Percentiles rank a stretch among this genome's conserved stretches.
phyloP scores from a whole-genome alignment of 352 stramenopile genomes.

The Pythium aphanidermatum region DNA sequence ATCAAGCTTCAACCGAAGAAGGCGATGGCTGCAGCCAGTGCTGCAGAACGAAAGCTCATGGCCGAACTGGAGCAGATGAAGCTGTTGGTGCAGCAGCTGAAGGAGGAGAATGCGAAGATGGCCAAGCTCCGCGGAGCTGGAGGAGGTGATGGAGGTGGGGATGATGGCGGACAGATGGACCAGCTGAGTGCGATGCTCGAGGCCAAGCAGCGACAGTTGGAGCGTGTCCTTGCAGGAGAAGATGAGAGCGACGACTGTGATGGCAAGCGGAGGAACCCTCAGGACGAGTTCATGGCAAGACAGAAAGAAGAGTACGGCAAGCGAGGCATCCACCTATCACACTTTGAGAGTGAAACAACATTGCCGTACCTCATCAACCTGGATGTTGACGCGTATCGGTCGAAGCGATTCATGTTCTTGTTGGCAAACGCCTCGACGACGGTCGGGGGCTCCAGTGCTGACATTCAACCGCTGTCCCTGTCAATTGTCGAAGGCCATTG shows the following conservation, averaged over 20 bases:
- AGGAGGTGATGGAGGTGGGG: conserved; percentile 25
- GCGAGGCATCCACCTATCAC: conserved; percentile 83
- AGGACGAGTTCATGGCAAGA: conserved; percentile 86
- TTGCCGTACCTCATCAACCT: conserved; percentile 91
- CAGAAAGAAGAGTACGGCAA: conserved; percentile 88
- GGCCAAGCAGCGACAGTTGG: conserved; percentile 66
- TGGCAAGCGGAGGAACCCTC: conserved; percentile 30
- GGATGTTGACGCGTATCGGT: conserved; percentile 91
- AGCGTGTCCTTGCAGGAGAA: conserved; percentile 56
- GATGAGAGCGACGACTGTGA: conserved; percentile 24
- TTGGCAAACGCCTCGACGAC: conserved; percentile 52
- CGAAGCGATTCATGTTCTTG: conserved; percentile 91
- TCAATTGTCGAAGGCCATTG: conserved; percentile 88
- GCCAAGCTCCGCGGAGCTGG: conserved; percentile 37
- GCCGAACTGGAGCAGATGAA: conserved; percentile 93
- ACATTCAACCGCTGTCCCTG: conserved; percentile 91
- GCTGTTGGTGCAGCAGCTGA: conserved; percentile 72
- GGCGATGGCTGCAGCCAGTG: conserved; percentile 80
- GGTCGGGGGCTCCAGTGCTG: conserved; percentile 59
- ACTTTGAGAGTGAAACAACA: conserved; percentile 85
- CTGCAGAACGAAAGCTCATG: conserved; percentile 92
- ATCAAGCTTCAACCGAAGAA: conserved; percentile 96
- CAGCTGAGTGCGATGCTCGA: conserved; percentile 61
- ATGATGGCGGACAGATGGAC: conserved; percentile 40
- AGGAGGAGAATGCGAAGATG: conserved; percentile 79